phyloP scores from a whole-genome alignment of 2,329 filamentous ascomycete genomes.

The Metarhizium robertsii region DNA sequence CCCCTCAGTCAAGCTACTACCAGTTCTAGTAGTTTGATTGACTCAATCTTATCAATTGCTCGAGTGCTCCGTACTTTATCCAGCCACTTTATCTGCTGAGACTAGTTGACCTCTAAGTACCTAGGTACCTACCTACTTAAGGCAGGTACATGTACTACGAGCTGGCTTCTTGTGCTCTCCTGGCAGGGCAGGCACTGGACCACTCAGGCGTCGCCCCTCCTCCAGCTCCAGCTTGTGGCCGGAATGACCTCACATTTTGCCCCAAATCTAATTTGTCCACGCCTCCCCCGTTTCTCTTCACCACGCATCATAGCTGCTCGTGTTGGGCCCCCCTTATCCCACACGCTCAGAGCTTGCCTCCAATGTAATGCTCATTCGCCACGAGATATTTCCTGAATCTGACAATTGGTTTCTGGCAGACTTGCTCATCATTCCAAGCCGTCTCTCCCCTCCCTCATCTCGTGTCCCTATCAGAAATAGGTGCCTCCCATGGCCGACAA shows the following conservation, averaged over 20 bases:
- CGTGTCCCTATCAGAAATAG: slow-evolving; percentile 2
- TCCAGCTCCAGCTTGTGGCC: background rate
- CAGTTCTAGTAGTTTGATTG: too few species aligned
- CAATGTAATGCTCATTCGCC: background rate
- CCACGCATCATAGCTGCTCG: background rate
- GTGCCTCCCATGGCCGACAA: slow-evolving; percentile 40
- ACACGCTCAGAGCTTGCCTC: background rate
- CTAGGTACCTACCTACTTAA: too few species aligned
- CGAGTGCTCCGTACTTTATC: background rate
- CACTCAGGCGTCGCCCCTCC: background rate
- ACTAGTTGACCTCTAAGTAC: too few species aligned
- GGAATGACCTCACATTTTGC: slow-evolving; percentile 3
- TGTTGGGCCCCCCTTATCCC: background rate
- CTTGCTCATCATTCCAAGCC: background rate
- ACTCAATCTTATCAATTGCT: background rate
- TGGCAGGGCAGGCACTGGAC: background rate
- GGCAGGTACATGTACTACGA: too few species aligned
- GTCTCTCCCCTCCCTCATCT: background rate
- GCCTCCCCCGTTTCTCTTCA: background rate
- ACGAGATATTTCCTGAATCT: background rate
- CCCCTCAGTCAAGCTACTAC: too few species aligned
- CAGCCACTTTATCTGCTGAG: background rate
- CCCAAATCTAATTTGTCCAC: background rate
- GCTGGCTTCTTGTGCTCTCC: too few species aligned
- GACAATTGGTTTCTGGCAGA: background rate